Evolutionary conservation across 345 rosid genomes (phyloP).

Genomic region (Firmiana major): DNA sequence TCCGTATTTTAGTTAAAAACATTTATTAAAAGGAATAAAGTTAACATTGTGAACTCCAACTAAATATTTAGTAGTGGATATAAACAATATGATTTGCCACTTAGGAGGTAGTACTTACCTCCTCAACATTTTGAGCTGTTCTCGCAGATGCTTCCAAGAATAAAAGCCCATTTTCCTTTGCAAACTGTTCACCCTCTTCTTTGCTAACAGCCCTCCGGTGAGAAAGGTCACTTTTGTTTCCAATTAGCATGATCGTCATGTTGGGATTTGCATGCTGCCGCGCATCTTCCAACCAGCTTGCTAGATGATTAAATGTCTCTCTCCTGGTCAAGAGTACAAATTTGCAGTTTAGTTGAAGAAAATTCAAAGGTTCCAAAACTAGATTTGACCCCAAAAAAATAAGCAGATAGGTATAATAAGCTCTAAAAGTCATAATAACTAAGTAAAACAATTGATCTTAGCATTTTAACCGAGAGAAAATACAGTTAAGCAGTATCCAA

Average conservation of each 20-base stretch:
- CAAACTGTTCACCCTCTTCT: conserved; percentile 98
- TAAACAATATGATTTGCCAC: background rate
- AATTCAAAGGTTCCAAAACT: background rate
- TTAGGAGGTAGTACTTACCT: conserved; percentile 38
- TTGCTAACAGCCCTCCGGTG: conserved; percentile 90
- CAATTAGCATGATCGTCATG: conserved; percentile 88
- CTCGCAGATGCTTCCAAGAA: conserved; percentile 97
- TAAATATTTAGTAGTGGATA: background rate
- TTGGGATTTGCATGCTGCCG: conserved; percentile 98
- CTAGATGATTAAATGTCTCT: conserved; percentile 95
- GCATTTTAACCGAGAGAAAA: background rate
- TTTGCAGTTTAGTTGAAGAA: conserved; percentile 14
- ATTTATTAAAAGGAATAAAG: background rate
- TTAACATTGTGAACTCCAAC: background rate
- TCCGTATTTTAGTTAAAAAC: background rate
- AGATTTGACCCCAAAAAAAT: background rate
- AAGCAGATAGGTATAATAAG: background rate
- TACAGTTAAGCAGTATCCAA: background rate
- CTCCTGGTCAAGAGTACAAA: conserved; percentile 50
- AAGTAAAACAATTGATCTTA: background rate
- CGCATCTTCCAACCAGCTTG: conserved; percentile 98
- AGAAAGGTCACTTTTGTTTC: conserved; percentile 90
- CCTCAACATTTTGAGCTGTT: conserved; percentile 97
- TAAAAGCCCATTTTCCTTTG: conserved; percentile 84
- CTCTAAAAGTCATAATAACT: background rate